Conservation (phyloP, 768 basidiomycete species). For the Mrakia blollopis region DNA sequence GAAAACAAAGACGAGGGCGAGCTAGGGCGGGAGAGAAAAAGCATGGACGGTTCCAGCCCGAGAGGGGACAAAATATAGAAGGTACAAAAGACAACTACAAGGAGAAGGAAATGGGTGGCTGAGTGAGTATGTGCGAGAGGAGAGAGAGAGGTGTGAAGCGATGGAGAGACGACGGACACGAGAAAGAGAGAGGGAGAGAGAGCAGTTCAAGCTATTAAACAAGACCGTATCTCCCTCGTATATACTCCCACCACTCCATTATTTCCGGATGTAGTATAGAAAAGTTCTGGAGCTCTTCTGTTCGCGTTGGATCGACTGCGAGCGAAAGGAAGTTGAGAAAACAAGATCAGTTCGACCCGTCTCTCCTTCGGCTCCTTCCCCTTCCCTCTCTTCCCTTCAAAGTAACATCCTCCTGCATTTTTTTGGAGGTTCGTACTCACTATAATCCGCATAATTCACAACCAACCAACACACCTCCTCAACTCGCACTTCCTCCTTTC, state of each 20-base stretch:
- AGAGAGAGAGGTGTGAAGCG: too few species aligned
- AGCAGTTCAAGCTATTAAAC: neutral
- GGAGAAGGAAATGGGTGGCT: too few species aligned
- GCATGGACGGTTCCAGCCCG: too few species aligned
- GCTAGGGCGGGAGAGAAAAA: too few species aligned
- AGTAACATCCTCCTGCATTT: neutral
- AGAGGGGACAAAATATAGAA: too few species aligned
- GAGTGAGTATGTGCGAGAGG: too few species aligned
- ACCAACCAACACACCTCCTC: conserved; percentile 1
- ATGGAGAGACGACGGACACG: too few species aligned
- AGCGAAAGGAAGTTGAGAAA: neutral
- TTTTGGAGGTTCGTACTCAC: neutral
- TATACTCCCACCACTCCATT: neutral
- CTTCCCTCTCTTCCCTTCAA: neutral
- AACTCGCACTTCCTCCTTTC: neutral
- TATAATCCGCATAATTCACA: conserved; percentile 3
- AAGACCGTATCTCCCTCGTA: neutral
- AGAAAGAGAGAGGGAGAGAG: neutral
- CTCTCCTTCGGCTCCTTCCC: neutral
- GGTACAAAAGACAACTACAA: too few species aligned
- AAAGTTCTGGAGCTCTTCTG: conserved; percentile 4
- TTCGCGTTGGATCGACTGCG: conserved; percentile 1
- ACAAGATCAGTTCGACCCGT: neutral
- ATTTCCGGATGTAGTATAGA: neutral
- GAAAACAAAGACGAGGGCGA: too few species aligned